A percentile compares a stretch with the other conserved stretches of the same genome.
Conservation (phyloP, 345 rosid genomes). For the Luvunga scandens region DNA sequence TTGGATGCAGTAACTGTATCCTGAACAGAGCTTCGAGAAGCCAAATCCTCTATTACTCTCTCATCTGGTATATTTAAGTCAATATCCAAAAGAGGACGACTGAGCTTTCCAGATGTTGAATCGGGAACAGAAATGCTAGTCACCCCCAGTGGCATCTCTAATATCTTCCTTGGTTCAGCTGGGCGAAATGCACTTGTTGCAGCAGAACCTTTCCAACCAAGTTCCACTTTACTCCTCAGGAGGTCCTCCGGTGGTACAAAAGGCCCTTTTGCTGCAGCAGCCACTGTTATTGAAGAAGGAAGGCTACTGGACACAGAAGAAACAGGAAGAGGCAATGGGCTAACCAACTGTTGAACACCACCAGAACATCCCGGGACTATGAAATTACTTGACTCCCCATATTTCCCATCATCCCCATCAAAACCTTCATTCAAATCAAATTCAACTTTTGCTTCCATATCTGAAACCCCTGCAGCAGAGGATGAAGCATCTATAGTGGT, state of each 20-base stretch:
- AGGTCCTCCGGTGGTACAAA: conserved; percentile 82
- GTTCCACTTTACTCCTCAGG: conserved; percentile 55
- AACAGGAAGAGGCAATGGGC: conserved; percentile 37
- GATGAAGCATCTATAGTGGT: conserved; percentile 26
- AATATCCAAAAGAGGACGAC: conserved; percentile 58
- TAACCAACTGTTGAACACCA: conserved; percentile 40
- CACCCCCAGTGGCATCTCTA: conserved; percentile 41
- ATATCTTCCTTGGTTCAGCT: conserved; percentile 73
- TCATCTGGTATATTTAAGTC: conserved; percentile 89
- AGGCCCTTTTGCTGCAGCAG: conserved; percentile 86
- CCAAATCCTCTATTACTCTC: conserved; percentile 69
- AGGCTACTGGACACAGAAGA: conserved; percentile 46
- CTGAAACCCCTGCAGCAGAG: conserved; percentile 31
- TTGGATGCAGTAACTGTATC: conserved; percentile 30
- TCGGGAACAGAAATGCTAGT: conserved; percentile 30
- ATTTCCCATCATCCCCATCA: conserved; percentile 50
- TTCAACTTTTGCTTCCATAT: conserved; percentile 54
- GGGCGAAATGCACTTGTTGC: conserved; percentile 99
- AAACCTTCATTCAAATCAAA: conserved; percentile 92
- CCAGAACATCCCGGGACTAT: conserved; percentile 34
- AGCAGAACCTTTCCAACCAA: conserved; percentile 98
- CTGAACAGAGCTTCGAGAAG: conserved; percentile 38
- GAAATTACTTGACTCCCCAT: conserved; percentile 38
- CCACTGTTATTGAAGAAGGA: conserved; percentile 69
- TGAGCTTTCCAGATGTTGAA: conserved; percentile 40